A percentile compares a stretch with the other conserved stretches of the same genome.
Evolutionary conservation across 2,329 filamentous ascomycete genomes (phyloP).

Genomic region (Penicillium rolfsii): DNA sequence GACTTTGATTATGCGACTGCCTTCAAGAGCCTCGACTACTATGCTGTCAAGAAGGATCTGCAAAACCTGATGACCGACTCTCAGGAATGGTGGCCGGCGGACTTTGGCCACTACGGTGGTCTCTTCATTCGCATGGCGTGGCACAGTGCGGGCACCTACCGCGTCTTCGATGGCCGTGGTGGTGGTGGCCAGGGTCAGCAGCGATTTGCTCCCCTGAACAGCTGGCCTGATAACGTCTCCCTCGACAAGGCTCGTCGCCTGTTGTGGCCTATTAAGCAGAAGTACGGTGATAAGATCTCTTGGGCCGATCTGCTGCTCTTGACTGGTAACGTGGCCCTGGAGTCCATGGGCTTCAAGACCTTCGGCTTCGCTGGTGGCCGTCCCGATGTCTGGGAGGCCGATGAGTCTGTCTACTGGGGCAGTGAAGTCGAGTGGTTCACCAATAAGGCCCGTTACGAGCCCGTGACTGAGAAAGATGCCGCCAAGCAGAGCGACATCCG

Average conservation of each 20-base stretch:
- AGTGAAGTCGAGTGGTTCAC: slow-evolving; percentile 70
- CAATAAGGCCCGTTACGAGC: slow-evolving; percentile 68
- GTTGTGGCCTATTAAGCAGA: slow-evolving; percentile 81
- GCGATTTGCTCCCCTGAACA: slow-evolving; percentile 78
- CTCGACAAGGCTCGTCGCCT: slow-evolving; percentile 81
- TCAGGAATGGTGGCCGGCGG: slow-evolving; percentile 80
- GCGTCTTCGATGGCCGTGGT: slow-evolving; percentile 73
- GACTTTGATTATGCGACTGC: slow-evolving; percentile 74
- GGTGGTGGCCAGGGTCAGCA: slow-evolving; percentile 76
- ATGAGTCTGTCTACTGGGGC: slow-evolving; percentile 78
- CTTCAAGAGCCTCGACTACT: slow-evolving; percentile 73
- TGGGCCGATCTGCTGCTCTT: slow-evolving; percentile 76
- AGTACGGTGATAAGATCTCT: slow-evolving; percentile 81
- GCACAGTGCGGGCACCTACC: slow-evolving; percentile 80
- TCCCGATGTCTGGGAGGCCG: slow-evolving; percentile 72
- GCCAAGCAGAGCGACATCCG: slow-evolving; percentile 54
- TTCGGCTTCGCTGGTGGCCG: slow-evolving; percentile 76
- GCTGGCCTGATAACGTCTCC: slow-evolving; percentile 78
- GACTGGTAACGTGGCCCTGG: slow-evolving; percentile 74
- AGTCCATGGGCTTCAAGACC: slow-evolving; percentile 74
- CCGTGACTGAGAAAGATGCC: slow-evolving; percentile 50
- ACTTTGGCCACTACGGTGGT: slow-evolving; percentile 80
- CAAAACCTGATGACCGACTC: slow-evolving; percentile 74
- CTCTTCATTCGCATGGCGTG: slow-evolving; percentile 80
- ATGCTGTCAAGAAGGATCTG: slow-evolving; percentile 74